Percentiles rank a stretch among this genome's conserved stretches.
phyloP scores from a whole-genome alignment of 805 yeast genomes.

The Candida ortonii region DNA sequence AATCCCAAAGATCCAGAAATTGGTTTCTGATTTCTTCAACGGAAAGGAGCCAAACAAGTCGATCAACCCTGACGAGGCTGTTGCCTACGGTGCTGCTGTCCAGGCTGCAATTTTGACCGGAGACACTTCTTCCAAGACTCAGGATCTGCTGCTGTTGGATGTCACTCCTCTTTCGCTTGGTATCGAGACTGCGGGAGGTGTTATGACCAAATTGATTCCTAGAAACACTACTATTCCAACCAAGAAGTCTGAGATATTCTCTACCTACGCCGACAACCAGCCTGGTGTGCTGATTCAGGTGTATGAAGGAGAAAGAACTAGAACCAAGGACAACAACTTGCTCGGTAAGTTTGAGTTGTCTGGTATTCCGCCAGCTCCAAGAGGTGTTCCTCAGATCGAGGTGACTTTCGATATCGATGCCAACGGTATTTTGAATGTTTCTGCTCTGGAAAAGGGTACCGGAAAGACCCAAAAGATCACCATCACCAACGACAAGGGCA shows the following conservation, averaged over 20 bases:
- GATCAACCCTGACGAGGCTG: conserved; percentile 98
- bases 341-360: conserved; percentile 95
- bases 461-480: conserved; percentile 97
- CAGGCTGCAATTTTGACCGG: conserved; percentile 97
- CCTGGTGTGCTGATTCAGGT: conserved; percentile 98
- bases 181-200: conserved; percentile 99
- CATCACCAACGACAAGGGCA: conserved; percentile 98
- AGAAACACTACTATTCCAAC: conserved; percentile 98
- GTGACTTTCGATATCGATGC: conserved; percentile 97
- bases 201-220: conserved; percentile 97
- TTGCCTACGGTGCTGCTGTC: conserved; percentile 98
- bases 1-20: conserved; percentile 95
- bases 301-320: conserved; percentile 97
- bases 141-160: conserved; percentile 89
- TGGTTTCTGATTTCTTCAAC: conserved; percentile 93
- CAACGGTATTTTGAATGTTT: conserved; percentile 93
- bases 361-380: conserved; percentile 98
- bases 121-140: conserved; percentile 91
- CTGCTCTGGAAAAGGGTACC: conserved; percentile 97
- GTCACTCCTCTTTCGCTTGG: conserved; percentile 97
- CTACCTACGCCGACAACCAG: conserved; percentile 96
- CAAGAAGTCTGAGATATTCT: conserved; percentile 94
- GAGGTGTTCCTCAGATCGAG: conserved; percentile 98
- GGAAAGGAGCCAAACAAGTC: conserved; percentile 97
- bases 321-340: conserved; percentile 92